Conservation (phyloP, 495 filamentous ascomycete genomes). For the Podospora comata region DNA sequence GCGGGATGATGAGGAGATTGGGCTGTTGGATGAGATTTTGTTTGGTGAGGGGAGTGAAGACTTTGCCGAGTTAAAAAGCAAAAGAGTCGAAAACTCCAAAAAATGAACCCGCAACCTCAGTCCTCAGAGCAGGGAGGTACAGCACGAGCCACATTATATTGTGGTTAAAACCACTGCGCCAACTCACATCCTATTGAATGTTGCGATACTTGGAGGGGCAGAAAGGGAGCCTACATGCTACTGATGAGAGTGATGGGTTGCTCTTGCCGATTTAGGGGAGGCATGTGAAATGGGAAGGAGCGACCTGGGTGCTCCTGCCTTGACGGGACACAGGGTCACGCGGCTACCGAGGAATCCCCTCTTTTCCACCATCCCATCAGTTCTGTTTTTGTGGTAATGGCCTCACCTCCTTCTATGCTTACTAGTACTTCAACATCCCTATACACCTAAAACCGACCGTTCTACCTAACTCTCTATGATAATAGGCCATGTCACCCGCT, state of each 20-base stretch:
- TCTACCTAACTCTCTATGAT: not conserved
- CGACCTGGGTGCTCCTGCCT: not conserved
- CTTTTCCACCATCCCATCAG: not conserved
- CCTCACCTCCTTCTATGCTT: not conserved
- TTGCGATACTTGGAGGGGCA: not conserved
- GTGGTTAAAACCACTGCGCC: no score
- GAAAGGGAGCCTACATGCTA: not conserved
- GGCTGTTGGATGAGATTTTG: conserved; percentile 40
- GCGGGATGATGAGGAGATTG: conserved; percentile 48
- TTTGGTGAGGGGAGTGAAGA: not conserved
- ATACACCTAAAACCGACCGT: not conserved
- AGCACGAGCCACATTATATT: no score
- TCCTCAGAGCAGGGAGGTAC: no score
- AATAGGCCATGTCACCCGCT: not conserved
- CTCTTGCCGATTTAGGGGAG: no score
- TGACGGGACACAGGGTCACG: not conserved
- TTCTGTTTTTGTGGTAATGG: not conserved
- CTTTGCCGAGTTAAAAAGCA: no score
- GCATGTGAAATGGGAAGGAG: not conserved
- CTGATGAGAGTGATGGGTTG: not conserved
- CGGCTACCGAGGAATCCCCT: not conserved
- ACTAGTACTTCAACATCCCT: not conserved
- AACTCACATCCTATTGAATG: no score
- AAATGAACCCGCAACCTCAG: no score
- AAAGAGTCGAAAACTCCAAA: no score